Evolutionary conservation across 2,329 filamentous ascomycete genomes (phyloP), one percentile per base, ranked within the genome.

Genomic region (Ramichloridium luteum): DNA sequence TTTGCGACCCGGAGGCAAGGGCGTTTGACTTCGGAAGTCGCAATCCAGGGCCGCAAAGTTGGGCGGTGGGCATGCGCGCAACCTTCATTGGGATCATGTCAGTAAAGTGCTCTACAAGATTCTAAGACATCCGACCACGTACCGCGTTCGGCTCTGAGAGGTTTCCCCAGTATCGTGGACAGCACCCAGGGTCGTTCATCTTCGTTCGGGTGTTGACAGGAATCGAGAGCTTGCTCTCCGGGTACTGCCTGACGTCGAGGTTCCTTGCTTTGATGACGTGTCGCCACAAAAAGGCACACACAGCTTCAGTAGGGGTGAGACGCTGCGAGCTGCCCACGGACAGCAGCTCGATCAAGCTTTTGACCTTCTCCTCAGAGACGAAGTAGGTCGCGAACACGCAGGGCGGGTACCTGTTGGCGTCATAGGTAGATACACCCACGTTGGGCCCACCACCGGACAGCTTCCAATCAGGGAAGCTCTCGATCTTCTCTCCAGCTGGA

Each of bases 191-290:
- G 13, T 32, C 27, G 6, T 11, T 14, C 32, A 35, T 36, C 12
- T 29, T 25, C 9, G 23, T 13, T 10, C 36, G 33, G 4, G 32
- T 31, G 26, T 38, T 29, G 16, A 40, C 31, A 12, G 30, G 34
- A 25, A 40, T 32, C 10, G 35, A 40, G 8, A 40, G 34, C n/a
- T 35, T 40, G 12, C 28, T 31, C 26, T 33, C 31, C 12, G 35
- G 38, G 13, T 38, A 40, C 25, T 13, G 10, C 2, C 18, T 26
- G 23, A 14, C 11, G 18, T 38, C 28, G 11, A 35, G 31, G 5
- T 31, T 16, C 13, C 32, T 12, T 10, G 28, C 36, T 14, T 25
- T 32, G 15, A 35, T 13, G 5, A 38, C 29, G 29, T 34, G 15
- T 9, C 25, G 20, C 36, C 36, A 38, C 11, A 38, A 18, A 12